Conservation (phyloP, 495 filamentous ascomycete species). For the Staphylotrichum longicolle region DNA sequence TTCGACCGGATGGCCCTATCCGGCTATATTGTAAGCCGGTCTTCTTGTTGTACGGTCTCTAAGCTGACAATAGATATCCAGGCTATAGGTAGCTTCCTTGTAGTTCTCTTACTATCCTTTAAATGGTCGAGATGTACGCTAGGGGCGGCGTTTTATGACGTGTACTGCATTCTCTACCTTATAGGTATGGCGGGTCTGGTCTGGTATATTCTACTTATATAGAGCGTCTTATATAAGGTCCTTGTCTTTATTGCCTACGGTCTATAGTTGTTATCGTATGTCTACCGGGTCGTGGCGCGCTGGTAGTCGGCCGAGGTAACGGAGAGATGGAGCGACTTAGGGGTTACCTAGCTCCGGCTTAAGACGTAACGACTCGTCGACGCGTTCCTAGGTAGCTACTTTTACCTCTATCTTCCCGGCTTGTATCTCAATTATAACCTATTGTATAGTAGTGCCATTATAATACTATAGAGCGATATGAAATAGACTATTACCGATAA, state of each 20-base stretch:
- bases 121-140: neutral
- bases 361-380: conserved; percentile 5
- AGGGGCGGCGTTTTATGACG: conserved; percentile 8
- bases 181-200: conserved; percentile 4
- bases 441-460: neutral
- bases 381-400: conserved; percentile 11
- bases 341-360: conserved; percentile 10
- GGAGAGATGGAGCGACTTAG: conserved; percentile 7
- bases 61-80: conserved; percentile 8
- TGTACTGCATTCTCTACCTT: conserved; percentile 9
- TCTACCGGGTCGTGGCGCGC: neutral
- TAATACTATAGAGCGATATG: conserved; percentile 11
- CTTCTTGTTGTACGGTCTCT: conserved; percentile 4
- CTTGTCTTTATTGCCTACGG: conserved; percentile 8
- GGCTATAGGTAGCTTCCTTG: conserved; percentile 6
- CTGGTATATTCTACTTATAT: conserved; percentile 5
- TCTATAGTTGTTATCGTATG: conserved; percentile 1
- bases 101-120: conserved; percentile 11
- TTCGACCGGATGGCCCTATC: conserved; percentile 8
- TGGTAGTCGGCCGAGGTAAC: conserved; percentile 5
- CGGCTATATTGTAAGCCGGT: conserved; percentile 4
- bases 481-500: conserved; percentile 2
- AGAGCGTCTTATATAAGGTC: conserved; percentile 8
- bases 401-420: conserved; percentile 11
- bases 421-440: conserved; percentile 13